Conservation (phyloP, 2,329 filamentous ascomycete species). For the Stachybotrys elegans region DNA sequence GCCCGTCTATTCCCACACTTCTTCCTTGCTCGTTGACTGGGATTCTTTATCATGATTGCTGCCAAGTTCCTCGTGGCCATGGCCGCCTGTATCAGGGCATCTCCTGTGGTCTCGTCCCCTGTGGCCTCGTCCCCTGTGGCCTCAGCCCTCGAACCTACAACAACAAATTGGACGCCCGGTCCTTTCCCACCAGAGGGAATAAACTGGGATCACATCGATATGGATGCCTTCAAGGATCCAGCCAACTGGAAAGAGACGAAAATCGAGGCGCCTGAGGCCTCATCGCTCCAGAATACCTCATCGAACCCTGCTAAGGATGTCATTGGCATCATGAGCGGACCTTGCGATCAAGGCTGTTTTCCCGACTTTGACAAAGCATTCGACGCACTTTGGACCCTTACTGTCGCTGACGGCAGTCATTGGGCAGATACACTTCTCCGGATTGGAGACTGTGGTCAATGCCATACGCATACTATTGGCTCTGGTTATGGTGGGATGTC, state of each 20-base stretch:
- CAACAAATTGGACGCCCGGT: neutral
- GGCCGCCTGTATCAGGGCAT: neutral
- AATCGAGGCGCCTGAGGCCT: no score
- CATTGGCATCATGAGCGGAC: no score
- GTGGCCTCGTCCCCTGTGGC: neutral
- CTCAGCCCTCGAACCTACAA: neutral
- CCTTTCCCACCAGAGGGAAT: neutral
- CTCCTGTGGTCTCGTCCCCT: no score
- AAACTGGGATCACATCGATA: neutral
- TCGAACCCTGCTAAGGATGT: neutral
- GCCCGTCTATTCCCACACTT: no score
- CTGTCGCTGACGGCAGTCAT: neutral
- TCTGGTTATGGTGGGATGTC: neutral
- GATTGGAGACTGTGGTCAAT: neutral
- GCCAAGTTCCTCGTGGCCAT: neutral
- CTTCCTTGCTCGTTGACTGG: no score
- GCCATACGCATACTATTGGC: neutral
- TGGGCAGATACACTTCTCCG: neutral
- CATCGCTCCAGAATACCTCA: neutral
- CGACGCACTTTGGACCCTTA: slow-evolving; percentile 8
- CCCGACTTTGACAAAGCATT: slow-evolving; percentile 7
- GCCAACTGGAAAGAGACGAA: neutral
- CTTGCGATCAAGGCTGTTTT: slow-evolving; percentile 8
- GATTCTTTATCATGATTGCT: neutral
- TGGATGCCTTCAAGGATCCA: neutral